These are phyloP conservation scores for Pulveroboletus ridleyi DNA, from an alignment of 1,284 basidiomycete species.

Conservation along the genomic window DNA sequence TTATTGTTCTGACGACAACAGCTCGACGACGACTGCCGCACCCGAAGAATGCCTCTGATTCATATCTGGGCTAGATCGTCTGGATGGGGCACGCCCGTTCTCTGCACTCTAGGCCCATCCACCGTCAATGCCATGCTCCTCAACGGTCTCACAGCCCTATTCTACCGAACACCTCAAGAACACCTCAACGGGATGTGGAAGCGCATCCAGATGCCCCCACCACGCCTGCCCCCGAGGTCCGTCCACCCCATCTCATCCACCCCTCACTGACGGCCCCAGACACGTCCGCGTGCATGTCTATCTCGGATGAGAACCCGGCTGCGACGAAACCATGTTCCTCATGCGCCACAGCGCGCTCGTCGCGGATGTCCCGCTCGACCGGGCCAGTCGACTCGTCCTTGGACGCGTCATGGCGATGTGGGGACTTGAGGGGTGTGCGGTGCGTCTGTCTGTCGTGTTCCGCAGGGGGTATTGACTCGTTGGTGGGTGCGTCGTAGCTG, in stretches of 20 bases:
- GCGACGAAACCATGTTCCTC: slow-evolving; percentile 37
- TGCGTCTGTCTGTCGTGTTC: neutral
- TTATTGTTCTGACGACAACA: slow-evolving; percentile 23
- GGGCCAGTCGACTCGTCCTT: slow-evolving; percentile 28
- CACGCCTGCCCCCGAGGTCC: slow-evolving; percentile 29
- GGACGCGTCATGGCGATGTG: slow-evolving; percentile 28
- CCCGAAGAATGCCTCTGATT: slow-evolving; percentile 2
- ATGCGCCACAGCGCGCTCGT: slow-evolving; percentile 37
- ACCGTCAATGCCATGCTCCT: slow-evolving; percentile 16
- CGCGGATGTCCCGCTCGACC: slow-evolving; percentile 33
- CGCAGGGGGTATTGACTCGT: neutral
- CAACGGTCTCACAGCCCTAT: slow-evolving; percentile 25
- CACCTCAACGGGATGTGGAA: slow-evolving; percentile 40
- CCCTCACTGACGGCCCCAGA: slow-evolving; percentile 18
- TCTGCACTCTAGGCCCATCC: too few species aligned
- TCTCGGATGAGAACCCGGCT: slow-evolving; percentile 34
- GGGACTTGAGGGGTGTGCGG: slow-evolving; percentile 34
- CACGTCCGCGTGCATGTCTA: slow-evolving; percentile 42
- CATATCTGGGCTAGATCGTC: neutral
- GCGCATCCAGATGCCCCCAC: slow-evolving; percentile 25
- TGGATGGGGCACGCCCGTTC: too few species aligned
- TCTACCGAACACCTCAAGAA: slow-evolving; percentile 33
- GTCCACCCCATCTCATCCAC: slow-evolving; percentile 5
- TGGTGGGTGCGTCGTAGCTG: slow-evolving; percentile 12
- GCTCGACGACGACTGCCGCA: neutral